Evolutionary conservation across 2,329 filamentous ascomycete genomes (phyloP), one percentile per base, ranked within the genome.

Genomic region (Trichoderma guizhouense): DNA sequence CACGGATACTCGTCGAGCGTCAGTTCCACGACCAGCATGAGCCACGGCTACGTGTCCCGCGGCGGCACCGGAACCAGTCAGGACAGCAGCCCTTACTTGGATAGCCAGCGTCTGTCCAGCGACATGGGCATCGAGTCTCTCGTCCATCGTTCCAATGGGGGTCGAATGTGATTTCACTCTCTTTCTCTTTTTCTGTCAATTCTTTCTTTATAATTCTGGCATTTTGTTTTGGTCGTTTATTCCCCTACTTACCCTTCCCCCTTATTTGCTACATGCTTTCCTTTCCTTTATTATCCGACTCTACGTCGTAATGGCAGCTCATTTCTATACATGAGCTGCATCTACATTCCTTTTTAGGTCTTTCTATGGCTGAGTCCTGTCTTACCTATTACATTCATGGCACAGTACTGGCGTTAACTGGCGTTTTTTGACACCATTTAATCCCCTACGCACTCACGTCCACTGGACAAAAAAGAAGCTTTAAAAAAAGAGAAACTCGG

Each of bases 71-170:
- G 76, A 5, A 77, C 74, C 53, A 77, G 77, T 66, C 81, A 83
- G 74, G 81, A 81, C 12, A 81, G 79, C 32, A 86, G 85, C 71
- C 84, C 85, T 3, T 88, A 87, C 72, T 77, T 87, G 80, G 80
- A 76, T 74, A 80, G 82, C 9, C 83, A 84, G 74, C 80, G 88
- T 55, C 81, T 89, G 69, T 83, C 88, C 7, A 85, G 86, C 63
- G 88, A 90, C 75, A 90, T 90, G 87, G 87, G 86, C 28, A 90
- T 91, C 75, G 86, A 86, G 66, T 82, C 86, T 65, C 86, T 90
- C 72, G 88, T 90, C 75, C 88, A 89, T 79, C 83, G 86, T 28
- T 82, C 85, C 15, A 77, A 79, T 9, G 77, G 79, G 43, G 76
- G 77, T 28, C 76, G 77, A 36, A 34, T 76, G 47, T 78, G 71